Percentiles rank a stretch among this genome's conserved stretches.
Conservation (phyloP, 179 eudicot genomes). For the Beta macrorhiza region DNA sequence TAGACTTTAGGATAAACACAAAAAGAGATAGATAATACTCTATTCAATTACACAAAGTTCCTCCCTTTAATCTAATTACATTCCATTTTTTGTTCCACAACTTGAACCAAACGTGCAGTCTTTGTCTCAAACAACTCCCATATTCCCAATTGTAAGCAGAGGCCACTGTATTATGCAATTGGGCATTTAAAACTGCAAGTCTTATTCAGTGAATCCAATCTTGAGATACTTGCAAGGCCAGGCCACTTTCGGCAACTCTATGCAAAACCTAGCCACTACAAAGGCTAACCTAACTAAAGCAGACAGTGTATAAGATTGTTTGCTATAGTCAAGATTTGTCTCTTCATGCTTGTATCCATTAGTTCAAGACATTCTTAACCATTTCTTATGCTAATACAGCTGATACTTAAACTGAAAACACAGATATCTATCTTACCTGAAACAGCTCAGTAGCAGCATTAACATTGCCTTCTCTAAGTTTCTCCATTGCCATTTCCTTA, state of each 20-base stretch:
- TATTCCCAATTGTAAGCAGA: not conserved
- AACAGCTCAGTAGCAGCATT: slow-evolving; percentile 64
- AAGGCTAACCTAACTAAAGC: not conserved
- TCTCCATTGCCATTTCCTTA: slow-evolving; percentile 67
- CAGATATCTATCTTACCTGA: slow-evolving; percentile 41
- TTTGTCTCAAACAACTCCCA: not conserved
- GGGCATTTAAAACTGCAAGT: not conserved
- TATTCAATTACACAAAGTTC: too few species aligned
- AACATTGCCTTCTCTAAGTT: slow-evolving; percentile 64
- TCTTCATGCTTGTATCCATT: not conserved
- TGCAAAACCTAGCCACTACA: not conserved
- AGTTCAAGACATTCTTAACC: not conserved
- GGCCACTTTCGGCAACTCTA: not conserved
- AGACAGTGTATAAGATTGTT: not conserved
- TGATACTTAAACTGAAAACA: not conserved
- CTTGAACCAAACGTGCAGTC: not conserved
- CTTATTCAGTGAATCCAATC: not conserved
- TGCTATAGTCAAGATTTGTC: not conserved
- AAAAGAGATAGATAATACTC: not conserved
- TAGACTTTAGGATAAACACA: not conserved
- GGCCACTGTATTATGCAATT: not conserved
- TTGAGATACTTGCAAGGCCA: not conserved
- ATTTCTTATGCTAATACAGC: not conserved
- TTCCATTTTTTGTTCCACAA: too few species aligned
- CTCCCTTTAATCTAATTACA: too few species aligned